phyloP scores from a whole-genome alignment of 1,139 yeast genomes.

The Waltiozyma sp. region DNA sequence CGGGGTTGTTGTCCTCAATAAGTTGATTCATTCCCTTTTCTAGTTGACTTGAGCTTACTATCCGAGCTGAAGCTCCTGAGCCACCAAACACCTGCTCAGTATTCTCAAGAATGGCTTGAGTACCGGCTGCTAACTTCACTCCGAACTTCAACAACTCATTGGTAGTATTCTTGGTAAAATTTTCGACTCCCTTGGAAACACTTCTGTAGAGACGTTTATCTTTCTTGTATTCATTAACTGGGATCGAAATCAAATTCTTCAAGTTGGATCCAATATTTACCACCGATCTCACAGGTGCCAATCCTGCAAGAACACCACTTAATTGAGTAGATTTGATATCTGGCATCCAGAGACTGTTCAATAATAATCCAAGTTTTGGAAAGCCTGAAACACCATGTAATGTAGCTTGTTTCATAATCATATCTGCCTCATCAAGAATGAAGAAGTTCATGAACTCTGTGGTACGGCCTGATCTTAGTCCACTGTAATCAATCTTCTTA shows the following conservation, averaged over 20 bases:
- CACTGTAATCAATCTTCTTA: constrained; percentile 73
- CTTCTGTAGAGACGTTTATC: constrained; percentile 66
- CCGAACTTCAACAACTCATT: constrained; percentile 76
- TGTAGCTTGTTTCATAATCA: constrained; percentile 48
- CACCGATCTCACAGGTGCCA: constrained; percentile 71
- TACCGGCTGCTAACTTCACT: constrained; percentile 79
- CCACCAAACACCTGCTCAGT: constrained; percentile 74
- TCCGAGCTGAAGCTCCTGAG: constrained; percentile 29
- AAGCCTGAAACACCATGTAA: constrained; percentile 74
- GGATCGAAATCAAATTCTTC: constrained; percentile 60
- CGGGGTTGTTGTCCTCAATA: constrained; percentile 21
- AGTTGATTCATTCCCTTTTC: not conserved
- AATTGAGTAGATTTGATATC: constrained; percentile 73
- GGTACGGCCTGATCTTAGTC: constrained; percentile 75
- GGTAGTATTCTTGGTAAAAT: constrained; percentile 74
- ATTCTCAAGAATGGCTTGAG: constrained; percentile 70
- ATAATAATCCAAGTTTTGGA: constrained; percentile 39
- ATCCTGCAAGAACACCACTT: constrained; percentile 69
- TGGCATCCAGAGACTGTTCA: constrained; percentile 75
- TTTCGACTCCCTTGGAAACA: constrained; percentile 62
- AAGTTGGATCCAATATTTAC: constrained; percentile 74
- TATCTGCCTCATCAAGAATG: constrained; percentile 73
- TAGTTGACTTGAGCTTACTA: constrained; percentile 13
- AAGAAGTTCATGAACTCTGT: constrained; percentile 84
- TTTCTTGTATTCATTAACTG: constrained; percentile 60